Evolutionary conservation across 73 alveolate genomes (phyloP).

Genomic region (Tetrahymena malaccensis): DNA sequence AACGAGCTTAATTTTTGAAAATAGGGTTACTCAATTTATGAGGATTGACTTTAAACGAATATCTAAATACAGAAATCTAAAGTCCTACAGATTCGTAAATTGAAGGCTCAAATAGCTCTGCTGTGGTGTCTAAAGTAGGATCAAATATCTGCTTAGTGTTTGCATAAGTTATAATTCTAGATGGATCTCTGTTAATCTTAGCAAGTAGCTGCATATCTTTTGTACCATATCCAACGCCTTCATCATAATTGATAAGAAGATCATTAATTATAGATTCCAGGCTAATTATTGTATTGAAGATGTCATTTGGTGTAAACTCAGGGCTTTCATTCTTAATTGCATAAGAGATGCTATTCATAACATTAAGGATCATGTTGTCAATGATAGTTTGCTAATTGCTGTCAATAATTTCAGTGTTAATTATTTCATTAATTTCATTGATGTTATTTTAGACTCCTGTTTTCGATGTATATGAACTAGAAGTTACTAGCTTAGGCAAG

Average conservation of each 20-base stretch:
- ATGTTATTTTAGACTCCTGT: background rate
- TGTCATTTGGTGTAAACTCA: background rate
- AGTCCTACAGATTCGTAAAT: background rate
- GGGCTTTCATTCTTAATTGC: background rate
- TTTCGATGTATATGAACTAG: background rate
- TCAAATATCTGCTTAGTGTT: background rate
- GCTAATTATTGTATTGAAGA: background rate
- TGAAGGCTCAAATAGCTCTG: background rate
- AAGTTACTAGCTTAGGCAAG: background rate
- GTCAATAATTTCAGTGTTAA: background rate
- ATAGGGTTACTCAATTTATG: background rate
- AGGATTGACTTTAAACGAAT: background rate
- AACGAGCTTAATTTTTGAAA: background rate
- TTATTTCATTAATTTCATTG: background rate
- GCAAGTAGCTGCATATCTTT: background rate
- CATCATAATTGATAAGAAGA: background rate
- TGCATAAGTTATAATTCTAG: background rate
- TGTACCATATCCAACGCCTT: background rate
- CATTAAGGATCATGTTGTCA: background rate
- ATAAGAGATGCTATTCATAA: background rate
- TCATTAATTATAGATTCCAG: background rate
- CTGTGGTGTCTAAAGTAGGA: background rate
- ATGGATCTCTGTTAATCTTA: background rate
- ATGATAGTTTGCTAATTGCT: background rate
- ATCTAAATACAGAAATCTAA: background rate